Evolutionary conservation across 345 rosid species (phyloP).

Genomic region (Pistacia vera): DNA sequence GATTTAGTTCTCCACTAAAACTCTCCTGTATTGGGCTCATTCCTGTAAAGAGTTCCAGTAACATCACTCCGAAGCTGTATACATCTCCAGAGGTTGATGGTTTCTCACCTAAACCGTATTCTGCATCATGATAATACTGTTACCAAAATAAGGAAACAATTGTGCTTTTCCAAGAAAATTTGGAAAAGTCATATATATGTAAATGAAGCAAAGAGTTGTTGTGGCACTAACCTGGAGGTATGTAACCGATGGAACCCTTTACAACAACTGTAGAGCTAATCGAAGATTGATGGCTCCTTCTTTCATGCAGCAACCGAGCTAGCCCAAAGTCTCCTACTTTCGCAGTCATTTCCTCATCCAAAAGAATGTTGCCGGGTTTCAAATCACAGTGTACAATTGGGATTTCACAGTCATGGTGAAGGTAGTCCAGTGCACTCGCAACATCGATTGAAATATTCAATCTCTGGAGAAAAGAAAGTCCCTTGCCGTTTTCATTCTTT

Average conservation of each 20-base stretch:
- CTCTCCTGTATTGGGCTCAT: slow-evolving; percentile 43
- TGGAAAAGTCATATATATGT: too few relatives aligned
- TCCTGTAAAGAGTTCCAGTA: slow-evolving; percentile 47
- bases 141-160: too few relatives aligned
- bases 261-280: slow-evolving; percentile 38
- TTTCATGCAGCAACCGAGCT: slow-evolving; percentile 38
- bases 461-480: slow-evolving; percentile 45
- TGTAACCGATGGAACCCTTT: slow-evolving; percentile 57
- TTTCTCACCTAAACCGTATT: slow-evolving; percentile 48
- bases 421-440: slow-evolving; percentile 48
- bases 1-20: slow-evolving; percentile 37
- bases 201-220: background rate
- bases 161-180: too few relatives aligned
- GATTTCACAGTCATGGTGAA: slow-evolving; percentile 49
- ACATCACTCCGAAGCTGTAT: slow-evolving; percentile 44
- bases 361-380: slow-evolving; percentile 43
- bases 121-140: slow-evolving; percentile 26
- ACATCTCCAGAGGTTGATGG: slow-evolving; percentile 57
- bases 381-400: slow-evolving; percentile 65
- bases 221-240: slow-evolving; percentile 52
- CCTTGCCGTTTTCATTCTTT: slow-evolving; percentile 30
- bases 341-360: slow-evolving; percentile 50
- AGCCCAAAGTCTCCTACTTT: slow-evolving; percentile 60
- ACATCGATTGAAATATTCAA: slow-evolving; percentile 47
- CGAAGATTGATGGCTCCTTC: slow-evolving; percentile 21